Evolutionary conservation across 2,329 filamentous ascomycete species (phyloP), one percentile per base, ranked within the genome.

Genomic region (Trichoderma arundinaceum): DNA sequence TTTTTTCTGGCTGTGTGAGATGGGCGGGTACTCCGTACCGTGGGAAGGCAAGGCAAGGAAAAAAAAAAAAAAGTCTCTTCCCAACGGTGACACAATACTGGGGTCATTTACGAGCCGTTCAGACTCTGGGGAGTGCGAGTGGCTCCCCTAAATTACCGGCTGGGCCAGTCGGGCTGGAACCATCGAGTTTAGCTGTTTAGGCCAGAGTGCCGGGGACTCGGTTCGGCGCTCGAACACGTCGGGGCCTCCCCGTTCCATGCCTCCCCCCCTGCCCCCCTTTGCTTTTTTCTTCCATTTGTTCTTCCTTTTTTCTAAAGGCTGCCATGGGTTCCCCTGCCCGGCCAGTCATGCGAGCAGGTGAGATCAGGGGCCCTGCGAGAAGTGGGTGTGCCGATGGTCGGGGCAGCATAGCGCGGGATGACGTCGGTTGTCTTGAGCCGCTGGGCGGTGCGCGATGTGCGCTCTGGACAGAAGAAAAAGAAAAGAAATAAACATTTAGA

Each of bases 21-120:
- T 10, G 39, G 22, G 39, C n/a, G 32, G n/a, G 15, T n/a, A n/a
- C n/a, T n/a, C n/a, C n/a, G n/a, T n/a, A n/a, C n/a, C n/a, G n/a
- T n/a, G n/a, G 28, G 35, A 38, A 52, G 32, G 17, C 12, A 28
- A 32, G 43, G 19, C 3, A 28, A 46, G 5, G 15, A 33, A 17
- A 15, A 22, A 17, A 13, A 28, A 22, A 15, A 59, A 59, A 59
- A 44, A 46, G 19, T 48, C 22, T 32, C 17, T 43, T 49, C 61
- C 44, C 61, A 64, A 64, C 52, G 22, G 62, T 65, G 62, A 65
- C 62, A 58, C 53, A 58, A 65, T 58, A 44, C 62, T 59, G 62
- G 48, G 62, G 62, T 65, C 54, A 52, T 22, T 52, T 60, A 49
- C 57, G 33, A 49, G 44, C 44, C n/a, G 7, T 13, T 28, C 46